A percentile compares a stretch with the other conserved stretches of the same genome.
Conservation (phyloP, 495 filamentous ascomycete genomes). For the Aspergillus cavernicola region DNA sequence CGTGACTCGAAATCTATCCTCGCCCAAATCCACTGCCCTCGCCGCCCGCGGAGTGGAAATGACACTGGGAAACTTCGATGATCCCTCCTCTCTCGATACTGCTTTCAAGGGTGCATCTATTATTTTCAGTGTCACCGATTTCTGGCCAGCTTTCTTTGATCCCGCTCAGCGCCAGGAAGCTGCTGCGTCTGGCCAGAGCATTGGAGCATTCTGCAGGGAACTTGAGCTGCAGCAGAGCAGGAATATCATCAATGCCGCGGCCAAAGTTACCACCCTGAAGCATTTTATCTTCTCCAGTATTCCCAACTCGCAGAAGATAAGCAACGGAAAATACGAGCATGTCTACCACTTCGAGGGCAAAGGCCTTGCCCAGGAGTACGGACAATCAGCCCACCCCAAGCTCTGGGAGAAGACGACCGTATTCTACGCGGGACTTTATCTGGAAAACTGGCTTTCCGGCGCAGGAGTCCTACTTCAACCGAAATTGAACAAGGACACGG, state of each 20-base stretch:
- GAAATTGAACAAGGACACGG: background rate
- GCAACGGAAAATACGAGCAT: constrained; percentile 30
- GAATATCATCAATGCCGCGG: constrained; percentile 46
- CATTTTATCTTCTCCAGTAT: constrained; percentile 38
- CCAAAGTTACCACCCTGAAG: constrained; percentile 38
- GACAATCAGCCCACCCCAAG: constrained; percentile 30
- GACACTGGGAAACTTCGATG: constrained; percentile 41
- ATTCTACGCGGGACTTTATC: constrained; percentile 36
- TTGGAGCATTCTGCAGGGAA: constrained; percentile 20
- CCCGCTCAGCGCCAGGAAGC: constrained; percentile 1
- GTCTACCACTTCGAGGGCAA: constrained; percentile 43
- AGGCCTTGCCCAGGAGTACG: constrained; percentile 30
- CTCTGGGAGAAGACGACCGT: constrained; percentile 41
- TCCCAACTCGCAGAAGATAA: constrained; percentile 27
- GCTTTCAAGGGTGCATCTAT: constrained; percentile 45
- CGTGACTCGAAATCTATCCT: constrained; percentile 21
- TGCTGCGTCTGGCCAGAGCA: constrained; percentile 1
- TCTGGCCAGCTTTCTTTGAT: constrained; percentile 30
- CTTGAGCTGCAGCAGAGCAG: constrained; percentile 42
- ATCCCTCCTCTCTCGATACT: constrained; percentile 30
- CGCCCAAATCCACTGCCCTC: constrained; percentile 25
- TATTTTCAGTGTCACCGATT: constrained; percentile 52
- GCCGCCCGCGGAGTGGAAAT: constrained; percentile 43
- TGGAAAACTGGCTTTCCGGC: constrained; percentile 25
- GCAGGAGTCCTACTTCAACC: background rate